Percentiles rank a stretch among this genome's conserved stretches.
Conservation (phyloP, 1,284 basidiomycete species). For the Violaceomyces palustris region DNA sequence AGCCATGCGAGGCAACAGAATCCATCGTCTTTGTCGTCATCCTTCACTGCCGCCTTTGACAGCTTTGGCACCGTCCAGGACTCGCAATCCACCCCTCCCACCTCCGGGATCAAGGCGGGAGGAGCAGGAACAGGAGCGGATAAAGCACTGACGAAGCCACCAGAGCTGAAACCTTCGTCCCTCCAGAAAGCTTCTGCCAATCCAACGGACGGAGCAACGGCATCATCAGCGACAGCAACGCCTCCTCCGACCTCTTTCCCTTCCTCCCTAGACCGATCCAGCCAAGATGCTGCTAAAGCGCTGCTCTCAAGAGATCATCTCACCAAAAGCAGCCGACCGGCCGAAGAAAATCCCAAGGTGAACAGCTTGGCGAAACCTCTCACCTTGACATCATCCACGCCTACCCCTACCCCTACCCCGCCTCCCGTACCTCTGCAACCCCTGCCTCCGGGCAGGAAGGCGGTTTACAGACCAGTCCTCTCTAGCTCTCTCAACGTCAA, state of each 20-base stretch:
- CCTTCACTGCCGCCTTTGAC: too few species aligned
- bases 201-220: background rate
- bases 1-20: background rate
- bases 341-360: background rate
- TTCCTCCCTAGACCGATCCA: too few species aligned
- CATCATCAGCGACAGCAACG: background rate
- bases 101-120: background rate
- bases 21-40: background rate
- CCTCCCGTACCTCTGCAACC: background rate
- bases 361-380: too few species aligned
- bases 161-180: background rate
- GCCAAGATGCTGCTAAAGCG: too few species aligned
- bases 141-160: background rate
- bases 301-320: too few species aligned
- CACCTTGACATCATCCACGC: too few species aligned
- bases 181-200: background rate
- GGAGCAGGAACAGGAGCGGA: constrained; percentile 2
- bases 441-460: constrained; percentile 11
- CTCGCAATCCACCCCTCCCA: background rate
- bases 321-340: too few species aligned
- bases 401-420: too few species aligned
- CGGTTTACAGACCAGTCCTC: constrained; percentile 28
- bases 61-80: too few species aligned
- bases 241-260: background rate
- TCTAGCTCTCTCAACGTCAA: constrained; percentile 20